These are phyloP conservation scores for Stachybotrys elegans DNA, from an alignment of 2,329 filamentous ascomycete species.

Conservation along the genomic window DNA sequence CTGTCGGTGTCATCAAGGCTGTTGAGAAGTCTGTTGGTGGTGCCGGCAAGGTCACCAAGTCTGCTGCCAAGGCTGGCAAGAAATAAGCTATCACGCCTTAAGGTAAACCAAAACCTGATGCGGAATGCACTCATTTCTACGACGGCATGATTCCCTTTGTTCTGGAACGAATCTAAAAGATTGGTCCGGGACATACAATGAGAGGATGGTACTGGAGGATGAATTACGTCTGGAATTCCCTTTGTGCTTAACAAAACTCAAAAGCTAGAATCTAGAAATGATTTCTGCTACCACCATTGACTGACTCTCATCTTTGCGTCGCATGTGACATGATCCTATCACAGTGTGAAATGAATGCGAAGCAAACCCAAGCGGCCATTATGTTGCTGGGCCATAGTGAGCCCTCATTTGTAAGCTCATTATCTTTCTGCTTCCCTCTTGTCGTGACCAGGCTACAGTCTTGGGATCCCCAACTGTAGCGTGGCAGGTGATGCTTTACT, in stretches of 20 bases:
- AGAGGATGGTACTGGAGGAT: slow-evolving; percentile 35
- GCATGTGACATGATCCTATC: too few relatives aligned
- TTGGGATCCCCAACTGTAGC: too few relatives aligned
- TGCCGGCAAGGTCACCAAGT: slow-evolving; percentile 65
- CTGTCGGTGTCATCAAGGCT: slow-evolving; percentile 92
- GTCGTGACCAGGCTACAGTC: too few relatives aligned
- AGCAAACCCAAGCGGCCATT: too few relatives aligned
- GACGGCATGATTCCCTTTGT: slow-evolving; percentile 39
- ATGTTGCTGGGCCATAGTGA: too few relatives aligned
- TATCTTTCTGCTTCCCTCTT: too few relatives aligned
- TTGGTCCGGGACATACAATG: slow-evolving; percentile 37
- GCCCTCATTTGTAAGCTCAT: too few relatives aligned
- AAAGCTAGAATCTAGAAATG: slow-evolving; percentile 45
- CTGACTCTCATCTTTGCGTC: slow-evolving; percentile 10
- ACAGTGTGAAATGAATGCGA: too few relatives aligned
- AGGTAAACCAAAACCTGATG: too few relatives aligned
- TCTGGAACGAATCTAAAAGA: slow-evolving; percentile 38
- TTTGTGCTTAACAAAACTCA: slow-evolving; percentile 40
- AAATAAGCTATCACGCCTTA: slow-evolving; percentile 60
- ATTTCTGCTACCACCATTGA: slow-evolving; percentile 18
- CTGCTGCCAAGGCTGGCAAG: slow-evolving; percentile 69
- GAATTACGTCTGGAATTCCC: too few relatives aligned
- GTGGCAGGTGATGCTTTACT: too few relatives aligned
- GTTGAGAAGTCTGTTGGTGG: slow-evolving; percentile 60
- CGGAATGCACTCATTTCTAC: slow-evolving; percentile 37